phyloP scores from a whole-genome alignment of 2,329 filamentous ascomycete genomes.

The Pestalotiopsis sp. region DNA sequence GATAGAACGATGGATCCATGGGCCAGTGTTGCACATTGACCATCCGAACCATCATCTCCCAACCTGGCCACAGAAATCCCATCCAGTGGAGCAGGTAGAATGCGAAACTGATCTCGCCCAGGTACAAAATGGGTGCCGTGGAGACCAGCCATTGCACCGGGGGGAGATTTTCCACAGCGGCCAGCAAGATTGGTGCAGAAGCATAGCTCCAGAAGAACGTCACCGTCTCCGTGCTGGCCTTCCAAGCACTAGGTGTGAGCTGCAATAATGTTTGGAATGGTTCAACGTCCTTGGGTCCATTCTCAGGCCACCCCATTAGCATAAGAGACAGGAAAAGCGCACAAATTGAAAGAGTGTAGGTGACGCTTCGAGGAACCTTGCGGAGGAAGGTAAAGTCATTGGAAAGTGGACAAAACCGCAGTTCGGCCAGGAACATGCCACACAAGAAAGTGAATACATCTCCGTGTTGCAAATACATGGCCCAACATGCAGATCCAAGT shows the following conservation, averaged over 20 bases:
- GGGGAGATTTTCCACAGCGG: constrained; percentile 2
- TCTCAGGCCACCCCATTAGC: neutral
- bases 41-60: neutral
- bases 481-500: neutral
- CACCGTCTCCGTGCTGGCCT: neutral
- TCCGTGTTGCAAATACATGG: neutral
- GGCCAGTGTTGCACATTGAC: neutral
- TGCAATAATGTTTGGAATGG: neutral
- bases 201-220: neutral
- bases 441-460: constrained; percentile 1
- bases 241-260: neutral
- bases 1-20: neutral
- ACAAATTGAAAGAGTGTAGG: neutral
- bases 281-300: neutral
- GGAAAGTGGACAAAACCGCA: neutral
- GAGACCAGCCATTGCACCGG: constrained; percentile 1
- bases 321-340: neutral
- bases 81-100: constrained; percentile 14
- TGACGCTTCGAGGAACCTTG: neutral
- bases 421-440: constrained; percentile 7
- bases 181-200: neutral
- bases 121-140: neutral
- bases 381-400: neutral
- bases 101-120: constrained; percentile 11
- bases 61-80: neutral